A percentile compares a stretch with the other conserved stretches of the same genome.
Evolutionary conservation across 2,329 filamentous ascomycete genomes (phyloP).

Genomic region (Clonostachys byssicola): DNA sequence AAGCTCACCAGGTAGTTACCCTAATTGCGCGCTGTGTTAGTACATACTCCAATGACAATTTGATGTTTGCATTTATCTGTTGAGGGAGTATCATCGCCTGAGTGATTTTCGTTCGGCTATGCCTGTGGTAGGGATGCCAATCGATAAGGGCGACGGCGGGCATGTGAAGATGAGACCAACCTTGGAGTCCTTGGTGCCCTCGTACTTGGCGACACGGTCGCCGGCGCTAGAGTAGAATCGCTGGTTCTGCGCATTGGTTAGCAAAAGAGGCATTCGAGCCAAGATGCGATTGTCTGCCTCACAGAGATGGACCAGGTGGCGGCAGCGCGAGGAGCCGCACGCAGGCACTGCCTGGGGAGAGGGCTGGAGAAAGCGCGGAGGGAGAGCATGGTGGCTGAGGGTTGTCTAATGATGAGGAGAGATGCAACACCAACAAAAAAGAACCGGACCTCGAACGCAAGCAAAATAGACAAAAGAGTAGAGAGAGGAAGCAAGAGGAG

Average conservation of each 20-base stretch:
- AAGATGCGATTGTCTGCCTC: constrained; percentile 3
- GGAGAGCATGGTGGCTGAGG: constrained; percentile 68
- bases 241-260: constrained; percentile 32
- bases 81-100: constrained; percentile 17
- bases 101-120: constrained; percentile 31
- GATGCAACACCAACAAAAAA: constrained; percentile 1
- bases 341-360: constrained; percentile 74
- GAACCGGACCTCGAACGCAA: constrained; percentile 1
- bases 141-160: constrained; percentile 1
- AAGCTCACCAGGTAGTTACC: constrained; percentile 94
- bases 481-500: too few relatives aligned
- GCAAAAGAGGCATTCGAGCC: background rate
- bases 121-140: constrained; percentile 4
- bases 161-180: constrained; percentile 22
- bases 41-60: constrained; percentile 8
- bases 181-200: constrained; percentile 82
- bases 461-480: background rate
- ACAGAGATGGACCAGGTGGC: constrained; percentile 30
- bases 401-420: background rate
- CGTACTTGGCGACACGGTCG: constrained; percentile 86
- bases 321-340: constrained; percentile 57
- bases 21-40: constrained; percentile 35
- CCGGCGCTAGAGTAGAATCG: constrained; percentile 62
- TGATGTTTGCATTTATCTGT: background rate
- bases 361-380: constrained; percentile 73